Percentiles rank a stretch among this genome's conserved stretches.
Conservation (phyloP, 805 yeast species). For the Isabelozyma pseudorhagii region DNA sequence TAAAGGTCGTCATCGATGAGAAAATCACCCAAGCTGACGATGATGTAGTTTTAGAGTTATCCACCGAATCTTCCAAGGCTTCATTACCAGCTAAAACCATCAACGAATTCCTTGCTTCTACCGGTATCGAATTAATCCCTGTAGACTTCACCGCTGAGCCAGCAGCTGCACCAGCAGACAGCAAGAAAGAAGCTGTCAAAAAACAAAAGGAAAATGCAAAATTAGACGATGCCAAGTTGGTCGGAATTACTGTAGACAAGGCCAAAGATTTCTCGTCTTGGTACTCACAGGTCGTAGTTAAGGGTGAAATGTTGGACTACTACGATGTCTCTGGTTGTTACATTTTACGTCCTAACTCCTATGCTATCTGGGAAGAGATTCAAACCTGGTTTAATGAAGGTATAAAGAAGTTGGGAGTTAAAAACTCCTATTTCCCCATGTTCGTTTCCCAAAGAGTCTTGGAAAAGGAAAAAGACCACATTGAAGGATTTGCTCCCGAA, state of each 20-base stretch:
- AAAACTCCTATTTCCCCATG: constrained; percentile 97
- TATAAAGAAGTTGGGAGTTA: constrained; percentile 87
- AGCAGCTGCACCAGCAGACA: constrained; percentile 20
- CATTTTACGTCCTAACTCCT: constrained; percentile 94
- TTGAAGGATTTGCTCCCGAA: constrained; percentile 99
- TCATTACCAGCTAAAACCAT: constrained; percentile 46
- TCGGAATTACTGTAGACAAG: constrained; percentile 96
- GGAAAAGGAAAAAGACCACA: constrained; percentile 97
- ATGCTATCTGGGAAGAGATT: constrained; percentile 90
- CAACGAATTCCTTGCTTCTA: constrained; percentile 43
- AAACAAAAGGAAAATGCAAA: constrained; percentile 48
- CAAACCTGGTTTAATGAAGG: constrained; percentile 79
- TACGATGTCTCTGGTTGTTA: constrained; percentile 99
- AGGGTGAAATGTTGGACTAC: constrained; percentile 98
- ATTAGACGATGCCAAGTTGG: constrained; percentile 80
- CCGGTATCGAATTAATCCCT: constrained; percentile 48
- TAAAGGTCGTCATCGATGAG: constrained; percentile 60
- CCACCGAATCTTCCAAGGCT: constrained; percentile 53
- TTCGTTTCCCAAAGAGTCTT: constrained; percentile 89
- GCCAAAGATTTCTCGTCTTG: constrained; percentile 90
- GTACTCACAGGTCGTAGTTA: constrained; percentile 95
- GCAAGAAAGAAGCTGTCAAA: constrained; percentile 28
- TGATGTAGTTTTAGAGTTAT: constrained; percentile 38
- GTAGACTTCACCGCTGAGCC: constrained; percentile 54
- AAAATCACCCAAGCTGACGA: constrained; percentile 38